Evolutionary conservation across 2,329 filamentous ascomycete species (phyloP).

Genomic region (Endocalyx cinctus): DNA sequence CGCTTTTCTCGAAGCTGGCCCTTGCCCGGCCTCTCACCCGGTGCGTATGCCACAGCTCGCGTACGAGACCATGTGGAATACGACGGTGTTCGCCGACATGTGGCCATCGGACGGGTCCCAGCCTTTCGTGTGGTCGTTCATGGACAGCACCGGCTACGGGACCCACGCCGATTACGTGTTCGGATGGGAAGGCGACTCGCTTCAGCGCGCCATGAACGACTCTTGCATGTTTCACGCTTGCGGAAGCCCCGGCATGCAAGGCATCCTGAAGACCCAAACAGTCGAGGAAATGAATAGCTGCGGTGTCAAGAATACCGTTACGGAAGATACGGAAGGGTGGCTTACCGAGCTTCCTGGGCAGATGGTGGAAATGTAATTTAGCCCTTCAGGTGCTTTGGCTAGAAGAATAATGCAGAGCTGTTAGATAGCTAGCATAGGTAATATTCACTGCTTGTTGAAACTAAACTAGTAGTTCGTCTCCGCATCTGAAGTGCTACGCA

Average conservation of each 20-base stretch:
- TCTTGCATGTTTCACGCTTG: neutral
- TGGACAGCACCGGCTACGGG: neutral
- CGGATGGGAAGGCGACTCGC: neutral
- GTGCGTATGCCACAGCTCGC: constrained; percentile 37
- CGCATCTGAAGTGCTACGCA: no score
- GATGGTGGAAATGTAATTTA: no score
- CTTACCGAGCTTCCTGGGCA: no score
- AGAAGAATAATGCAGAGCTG: no score
- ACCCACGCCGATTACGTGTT: neutral
- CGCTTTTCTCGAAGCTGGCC: constrained; percentile 13
- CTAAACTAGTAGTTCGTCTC: no score
- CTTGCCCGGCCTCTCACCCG: constrained; percentile 32
- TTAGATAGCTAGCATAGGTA: no score
- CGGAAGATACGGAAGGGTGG: neutral
- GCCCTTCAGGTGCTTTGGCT: no score
- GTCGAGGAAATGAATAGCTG: neutral
- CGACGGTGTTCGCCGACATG: constrained; percentile 4
- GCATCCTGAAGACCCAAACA: constrained; percentile 7
- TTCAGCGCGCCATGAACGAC: neutral
- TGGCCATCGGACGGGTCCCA: neutral
- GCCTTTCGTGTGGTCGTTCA: neutral
- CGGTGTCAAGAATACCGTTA: neutral
- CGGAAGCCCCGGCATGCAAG: constrained; percentile 10
- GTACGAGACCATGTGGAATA: constrained; percentile 42
- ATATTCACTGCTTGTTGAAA: no score